Base-by-base conservation (phyloP, 208 protist genomes). In the Leishmania aethiopica region DNA sequence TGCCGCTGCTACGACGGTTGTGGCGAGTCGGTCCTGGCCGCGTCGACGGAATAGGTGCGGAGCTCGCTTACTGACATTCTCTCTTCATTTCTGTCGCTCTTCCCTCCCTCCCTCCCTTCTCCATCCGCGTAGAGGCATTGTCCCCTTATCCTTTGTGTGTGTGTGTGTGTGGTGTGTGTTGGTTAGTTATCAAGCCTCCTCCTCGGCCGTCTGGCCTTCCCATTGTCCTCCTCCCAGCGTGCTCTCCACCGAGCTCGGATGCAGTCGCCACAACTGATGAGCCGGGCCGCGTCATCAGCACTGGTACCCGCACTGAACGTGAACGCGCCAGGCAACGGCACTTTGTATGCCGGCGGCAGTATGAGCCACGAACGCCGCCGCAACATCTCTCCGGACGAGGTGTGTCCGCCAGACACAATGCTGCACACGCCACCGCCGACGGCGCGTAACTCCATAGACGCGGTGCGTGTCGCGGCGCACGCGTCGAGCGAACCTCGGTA, bases 401-500 rank as follows among this genome's bases (percentile, higher is more conserved):
- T 45, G 47, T 75, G 45, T 19, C 53, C 51, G 22, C 25, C 55
- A 35, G 25, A 25, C 53, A 49, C 13, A 37, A 13, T 4, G 45
- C 28, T 69, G 64, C 74, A 71, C 55, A 84, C 80, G 10, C 80
- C 80, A 32, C 80, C 73, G 25, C 19, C 66, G 4, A 78, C 80
- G 0, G 40, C 53, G 13, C 57, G 32, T 19, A 84, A 55, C 66
- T 84, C 75, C 11, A 32, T 84, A 40, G 80, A 75, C 11, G 57
- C 3, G 47, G 74, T 66, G 10, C 22, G 13, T 2, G 51, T 84
- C 32, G n/a, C 73, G 25, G 28, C 62, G 19, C 80, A 84, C 66
- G 80, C 80, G 13, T 42, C 57, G 42, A 84, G 80, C 28, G 80
- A 84, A 53, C 66, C 80, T 57, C 75, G 75, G 6, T 77, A 37